Base-by-base conservation (phyloP, 441 rosid genomes). In the Caryocar brasiliense region DNA sequence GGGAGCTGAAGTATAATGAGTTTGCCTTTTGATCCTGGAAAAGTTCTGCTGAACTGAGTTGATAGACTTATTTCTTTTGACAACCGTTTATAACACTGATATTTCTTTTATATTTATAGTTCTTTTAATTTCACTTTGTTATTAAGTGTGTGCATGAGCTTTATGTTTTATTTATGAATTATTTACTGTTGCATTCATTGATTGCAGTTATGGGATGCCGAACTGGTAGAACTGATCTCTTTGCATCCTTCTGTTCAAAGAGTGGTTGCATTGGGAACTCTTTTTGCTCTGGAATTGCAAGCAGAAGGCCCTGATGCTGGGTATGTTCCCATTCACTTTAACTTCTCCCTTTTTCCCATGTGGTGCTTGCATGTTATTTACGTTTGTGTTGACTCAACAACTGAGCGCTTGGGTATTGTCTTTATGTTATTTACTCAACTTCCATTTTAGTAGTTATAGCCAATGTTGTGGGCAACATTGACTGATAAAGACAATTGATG, bases 231-330 rank as follows among this genome's bases (percentile, higher is more conserved):
- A 24, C 79, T 56, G 60, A 72, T 88, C 51, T 88, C 99, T 42
- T 71, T 58, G 13, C 97, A 83, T 69, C 74, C 76, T 41, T 71
- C 86, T 1, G 83, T 92, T 43, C 66, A 69, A 68, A 83, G 95
- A 72, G 92, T 86, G 68, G 78, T 88, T 51, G 78, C 70, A 18
- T 40, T 92, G 47, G 97, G 99, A 62, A 92, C 97, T 19, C 72
- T 92, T 25, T 80, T 67, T 58, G 88, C 81, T 13, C 58, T 88
- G 29, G 94, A 92, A 76, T 81, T 92, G 52, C 77, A 42, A 67
- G 86, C 81, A 21, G 78, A 77, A 56, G 85, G 75, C 58, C 48
- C 48, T 37, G 65, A 80, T 64, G 76, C 86, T 24, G 95, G 99
- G 99, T 88, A 86, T 30, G 22, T 21, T 58, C 40, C 38, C 47